These are phyloP conservation scores for Suillus decipiens DNA, from an alignment of 768 basidiomycete genomes.

Conservation along the genomic window DNA sequence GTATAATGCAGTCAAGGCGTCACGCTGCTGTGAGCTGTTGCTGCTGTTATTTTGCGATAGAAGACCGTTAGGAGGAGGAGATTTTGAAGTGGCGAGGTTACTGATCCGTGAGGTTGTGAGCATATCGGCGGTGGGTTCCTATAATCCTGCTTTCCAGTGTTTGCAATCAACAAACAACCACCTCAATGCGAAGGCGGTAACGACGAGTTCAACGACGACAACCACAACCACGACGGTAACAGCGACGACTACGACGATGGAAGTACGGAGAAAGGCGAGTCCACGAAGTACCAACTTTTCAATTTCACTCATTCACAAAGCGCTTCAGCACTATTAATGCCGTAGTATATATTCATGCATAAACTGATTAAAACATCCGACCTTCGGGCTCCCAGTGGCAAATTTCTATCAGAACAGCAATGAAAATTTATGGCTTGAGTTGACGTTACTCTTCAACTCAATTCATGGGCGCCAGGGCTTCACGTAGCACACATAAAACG, in stretches of 20 bases:
- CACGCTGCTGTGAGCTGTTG: slow-evolving; percentile 31
- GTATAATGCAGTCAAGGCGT: slow-evolving; percentile 31
- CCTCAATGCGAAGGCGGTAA: slow-evolving; percentile 12
- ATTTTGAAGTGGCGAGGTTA: slow-evolving; percentile 29
- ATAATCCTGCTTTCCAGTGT: slow-evolving; percentile 23
- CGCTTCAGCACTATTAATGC: neutral
- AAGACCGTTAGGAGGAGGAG: slow-evolving; percentile 24
- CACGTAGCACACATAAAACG: neutral
- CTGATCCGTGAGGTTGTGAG: slow-evolving; percentile 36
- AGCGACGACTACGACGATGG: slow-evolving; percentile 8
- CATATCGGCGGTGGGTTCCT: slow-evolving; percentile 26
- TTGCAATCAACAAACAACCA: slow-evolving; percentile 34
- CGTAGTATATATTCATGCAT: neutral
- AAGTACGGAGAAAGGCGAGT: slow-evolving; percentile 13
- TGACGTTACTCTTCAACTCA: neutral
- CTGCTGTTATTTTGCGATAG: slow-evolving; percentile 21
- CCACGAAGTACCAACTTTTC: neutral
- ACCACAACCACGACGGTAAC: slow-evolving; percentile 13
- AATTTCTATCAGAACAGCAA: neutral
- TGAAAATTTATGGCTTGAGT: neutral
- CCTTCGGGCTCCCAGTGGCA: neutral
- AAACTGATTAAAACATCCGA: slow-evolving; percentile 4
- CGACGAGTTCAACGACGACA: slow-evolving; percentile 12
- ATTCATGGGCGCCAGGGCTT: slow-evolving; percentile 1
- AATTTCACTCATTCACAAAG: slow-evolving; percentile 8